These are phyloP conservation scores for Collybiopsis luxurians DNA, from an alignment of 768 basidiomycete species.

Conservation along the genomic window DNA sequence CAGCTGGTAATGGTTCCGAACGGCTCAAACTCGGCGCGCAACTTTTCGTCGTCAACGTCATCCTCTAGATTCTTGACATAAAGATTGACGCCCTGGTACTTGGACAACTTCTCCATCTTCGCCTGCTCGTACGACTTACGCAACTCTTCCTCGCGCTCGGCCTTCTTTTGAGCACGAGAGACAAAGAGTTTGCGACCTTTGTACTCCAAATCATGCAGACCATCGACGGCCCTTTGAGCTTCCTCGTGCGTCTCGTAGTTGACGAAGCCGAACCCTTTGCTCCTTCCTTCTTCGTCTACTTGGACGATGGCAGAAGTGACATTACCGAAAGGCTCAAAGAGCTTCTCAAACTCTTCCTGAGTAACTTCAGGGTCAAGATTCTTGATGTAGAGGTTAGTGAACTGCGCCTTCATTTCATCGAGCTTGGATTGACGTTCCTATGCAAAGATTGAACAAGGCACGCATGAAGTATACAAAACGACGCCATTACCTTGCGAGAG, in stretches of 20 bases:
- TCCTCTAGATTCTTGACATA: slow-evolving; percentile 99
- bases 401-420: slow-evolving; percentile 95
- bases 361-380: slow-evolving; percentile 85
- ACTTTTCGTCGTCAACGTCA: slow-evolving; percentile 95
- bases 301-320: slow-evolving; percentile 90
- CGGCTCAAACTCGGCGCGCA: slow-evolving; percentile 93
- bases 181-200: slow-evolving; percentile 92
- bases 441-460: neutral
- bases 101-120: slow-evolving; percentile 96
- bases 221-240: slow-evolving; percentile 86
- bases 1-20: slow-evolving; percentile 97
- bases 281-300: slow-evolving; percentile 83
- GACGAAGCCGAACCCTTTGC: slow-evolving; percentile 98
- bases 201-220: slow-evolving; percentile 80
- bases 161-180: slow-evolving; percentile 96
- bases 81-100: slow-evolving; percentile 98
- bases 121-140: slow-evolving; percentile 92
- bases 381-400: slow-evolving; percentile 99
- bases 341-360: slow-evolving; percentile 80
- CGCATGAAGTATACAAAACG: neutral
- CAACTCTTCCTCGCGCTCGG: slow-evolving; percentile 96
- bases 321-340: slow-evolving; percentile 74
- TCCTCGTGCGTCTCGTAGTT: slow-evolving; percentile 94
- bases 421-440: slow-evolving; percentile 97
- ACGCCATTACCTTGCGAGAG: slow-evolving; percentile 73